Base-by-base conservation (phyloP, 1,284 basidiomycete genomes). In the Sphaerobolus stellatus region DNA sequence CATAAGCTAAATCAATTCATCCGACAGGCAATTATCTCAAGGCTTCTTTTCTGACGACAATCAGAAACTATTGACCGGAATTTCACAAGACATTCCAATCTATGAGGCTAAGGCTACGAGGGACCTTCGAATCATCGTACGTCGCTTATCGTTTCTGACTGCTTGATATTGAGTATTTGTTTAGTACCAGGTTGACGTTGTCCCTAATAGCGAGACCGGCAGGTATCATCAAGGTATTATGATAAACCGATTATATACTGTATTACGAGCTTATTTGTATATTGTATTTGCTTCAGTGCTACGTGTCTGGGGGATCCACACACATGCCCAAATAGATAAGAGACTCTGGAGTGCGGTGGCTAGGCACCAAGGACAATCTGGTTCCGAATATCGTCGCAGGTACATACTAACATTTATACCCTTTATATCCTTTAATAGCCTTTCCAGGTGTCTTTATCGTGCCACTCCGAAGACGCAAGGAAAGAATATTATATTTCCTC, bases 11-110 rank as follows among this genome's bases (percentile, higher is more conserved):
- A n/a, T n/a, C n/a, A n/a, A n/a, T n/a, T n/a, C n/a, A n/a, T n/a
- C n/a, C 52, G 20, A 54, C 29, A 30, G 54, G 50, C 56, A 55
- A 25, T 29, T 53, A 27, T 51, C 36, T 41, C 24, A 50, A 6
- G 85, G 86, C 0, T 77, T 83, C 57, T 87, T 88, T 63, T 86
- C 84, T 0, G 74, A 75, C 6, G 82, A 86, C 58, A 88, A 88
- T 57, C 83, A 87, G 59, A 87, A 85, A 65, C 68, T 75, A n/a
- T 68, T 88, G 14, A 82, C 74, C 28, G 77, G 75, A 0, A 56
- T 70, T 0, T 65, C 70, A 30, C 68, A 68, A 6, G 77, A 76
- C 9, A 66, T 84, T 2, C 83, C 85, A 0, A 78, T 88, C 7
- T 88, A 77, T 51, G 84, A 86, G 62, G 85, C 86, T 0, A 86